Evolutionary conservation across 2,329 filamentous ascomycete species (phyloP).

Genomic region (Xylariaceae sp.): DNA sequence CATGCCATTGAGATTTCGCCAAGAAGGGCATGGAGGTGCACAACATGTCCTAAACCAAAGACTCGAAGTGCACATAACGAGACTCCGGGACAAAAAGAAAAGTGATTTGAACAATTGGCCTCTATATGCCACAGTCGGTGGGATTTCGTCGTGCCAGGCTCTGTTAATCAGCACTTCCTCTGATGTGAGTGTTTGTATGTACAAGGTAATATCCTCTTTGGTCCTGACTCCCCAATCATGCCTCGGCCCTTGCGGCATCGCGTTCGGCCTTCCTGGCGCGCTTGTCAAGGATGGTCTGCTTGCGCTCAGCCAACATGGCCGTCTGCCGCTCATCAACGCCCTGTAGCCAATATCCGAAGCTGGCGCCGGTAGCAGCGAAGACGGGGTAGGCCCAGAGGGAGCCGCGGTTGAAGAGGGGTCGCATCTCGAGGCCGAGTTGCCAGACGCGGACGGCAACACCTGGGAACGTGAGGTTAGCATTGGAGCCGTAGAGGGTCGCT

Average conservation of each 20-base stretch:
- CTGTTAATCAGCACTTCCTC: no score
- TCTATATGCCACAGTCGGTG: no score
- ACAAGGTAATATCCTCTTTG: slow-evolving; percentile 8
- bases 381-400: slow-evolving; percentile 89
- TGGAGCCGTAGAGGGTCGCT: slow-evolving; percentile 1
- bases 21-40: no score
- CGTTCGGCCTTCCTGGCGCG: slow-evolving; percentile 70
- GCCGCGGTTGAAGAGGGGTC: slow-evolving; percentile 80
- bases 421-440: slow-evolving; percentile 98
- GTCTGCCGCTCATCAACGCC: slow-evolving; percentile 82
- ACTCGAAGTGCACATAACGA: no score
- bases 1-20: no score
- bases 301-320: slow-evolving; percentile 71
- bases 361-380: slow-evolving; percentile 79
- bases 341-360: slow-evolving; percentile 96
- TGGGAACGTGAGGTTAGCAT: slow-evolving; percentile 34
- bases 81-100: no score
- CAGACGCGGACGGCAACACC: slow-evolving; percentile 88
- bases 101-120: no score
- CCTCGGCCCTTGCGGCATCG: slow-evolving; percentile 42
- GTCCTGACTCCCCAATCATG: slow-evolving; percentile 12
- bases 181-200: slow-evolving; percentile 6
- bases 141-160: no score
- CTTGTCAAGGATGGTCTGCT: slow-evolving; percentile 82
- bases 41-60: no score